Evolutionary conservation across 345 rosid genomes (phyloP).

Genomic region (Bruguiera sexangula): DNA sequence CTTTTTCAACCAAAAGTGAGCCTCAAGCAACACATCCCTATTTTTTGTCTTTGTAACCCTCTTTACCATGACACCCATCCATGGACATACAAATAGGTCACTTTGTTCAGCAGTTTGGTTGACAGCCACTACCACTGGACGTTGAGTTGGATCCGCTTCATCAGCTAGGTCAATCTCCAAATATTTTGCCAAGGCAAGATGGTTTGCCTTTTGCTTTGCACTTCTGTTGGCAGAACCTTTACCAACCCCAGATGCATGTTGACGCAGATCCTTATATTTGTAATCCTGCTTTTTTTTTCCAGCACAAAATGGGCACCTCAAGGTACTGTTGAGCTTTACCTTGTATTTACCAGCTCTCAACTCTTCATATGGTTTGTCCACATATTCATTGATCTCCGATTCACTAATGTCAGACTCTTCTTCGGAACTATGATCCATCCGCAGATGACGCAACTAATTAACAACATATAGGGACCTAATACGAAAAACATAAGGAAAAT

Average conservation of each 20-base stretch:
- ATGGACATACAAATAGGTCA: constrained; percentile 71
- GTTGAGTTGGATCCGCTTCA: constrained; percentile 39
- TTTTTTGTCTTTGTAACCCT: constrained; percentile 29
- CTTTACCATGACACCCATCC: constrained; percentile 60
- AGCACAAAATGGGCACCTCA: constrained; percentile 79
- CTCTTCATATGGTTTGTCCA: constrained; percentile 55
- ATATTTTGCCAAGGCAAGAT: constrained; percentile 68
- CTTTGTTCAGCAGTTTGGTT: constrained; percentile 25
- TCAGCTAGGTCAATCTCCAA: constrained; percentile 54
- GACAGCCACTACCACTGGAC: constrained; percentile 19
- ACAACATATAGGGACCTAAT: too few species aligned
- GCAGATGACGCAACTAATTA: background rate
- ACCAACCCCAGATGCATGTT: constrained; percentile 83
- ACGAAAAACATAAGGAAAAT: too few species aligned
- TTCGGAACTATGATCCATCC: constrained; percentile 59
- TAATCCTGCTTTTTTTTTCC: constrained; percentile 90
- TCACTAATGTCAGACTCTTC: constrained; percentile 85
- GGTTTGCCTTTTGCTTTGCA: constrained; percentile 72
- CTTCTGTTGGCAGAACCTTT: constrained; percentile 73
- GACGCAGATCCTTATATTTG: constrained; percentile 70
- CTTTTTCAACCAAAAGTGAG: constrained; percentile 52
- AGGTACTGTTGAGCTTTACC: constrained; percentile 56
- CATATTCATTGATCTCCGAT: constrained; percentile 60
- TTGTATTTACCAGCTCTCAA: constrained; percentile 44
- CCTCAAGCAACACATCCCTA: constrained; percentile 21